phyloP scores from a whole-genome alignment of 1,284 basidiomycete species.

The Golubevia pallescens region DNA sequence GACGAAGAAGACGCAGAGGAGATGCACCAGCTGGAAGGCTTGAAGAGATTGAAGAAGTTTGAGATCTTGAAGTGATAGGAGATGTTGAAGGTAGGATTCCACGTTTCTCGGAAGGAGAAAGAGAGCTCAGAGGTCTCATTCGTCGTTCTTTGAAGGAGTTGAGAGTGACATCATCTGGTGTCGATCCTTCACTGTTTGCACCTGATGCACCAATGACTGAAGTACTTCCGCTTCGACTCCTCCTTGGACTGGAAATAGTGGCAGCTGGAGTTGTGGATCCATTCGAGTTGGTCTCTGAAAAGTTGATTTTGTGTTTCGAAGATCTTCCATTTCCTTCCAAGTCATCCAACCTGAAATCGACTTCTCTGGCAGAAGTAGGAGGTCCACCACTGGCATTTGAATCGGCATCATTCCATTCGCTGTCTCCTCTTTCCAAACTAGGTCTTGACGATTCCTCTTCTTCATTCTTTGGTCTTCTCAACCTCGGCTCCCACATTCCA shows the following conservation, averaged over 20 bases:
- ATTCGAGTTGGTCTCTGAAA: neutral
- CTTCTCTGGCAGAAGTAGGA: neutral
- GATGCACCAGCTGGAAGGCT: neutral
- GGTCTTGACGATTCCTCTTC: neutral
- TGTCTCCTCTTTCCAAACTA: neutral
- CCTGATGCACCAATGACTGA: too few species aligned
- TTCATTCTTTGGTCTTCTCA: neutral
- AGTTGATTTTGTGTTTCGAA: neutral
- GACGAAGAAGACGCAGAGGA: slow-evolving; percentile 36
- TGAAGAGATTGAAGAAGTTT: neutral
- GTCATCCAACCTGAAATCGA: neutral
- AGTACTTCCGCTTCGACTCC: too few species aligned
- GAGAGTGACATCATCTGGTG: too few species aligned
- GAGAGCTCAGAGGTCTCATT: neutral
- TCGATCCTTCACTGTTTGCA: too few species aligned
- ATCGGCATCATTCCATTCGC: neutral
- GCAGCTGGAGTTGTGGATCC: neutral
- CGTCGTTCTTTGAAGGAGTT: too few species aligned
- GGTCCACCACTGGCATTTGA: neutral
- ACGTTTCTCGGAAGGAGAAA: neutral
- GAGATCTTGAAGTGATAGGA: neutral
- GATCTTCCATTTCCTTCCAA: neutral
- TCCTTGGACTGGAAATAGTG: too few species aligned
- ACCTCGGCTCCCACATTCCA: neutral
- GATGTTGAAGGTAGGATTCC: neutral